A percentile compares a stretch with the other conserved stretches of the same genome.
Conservation (phyloP, 2,329 filamentous ascomycete species). For the Curvularia spicifera region DNA sequence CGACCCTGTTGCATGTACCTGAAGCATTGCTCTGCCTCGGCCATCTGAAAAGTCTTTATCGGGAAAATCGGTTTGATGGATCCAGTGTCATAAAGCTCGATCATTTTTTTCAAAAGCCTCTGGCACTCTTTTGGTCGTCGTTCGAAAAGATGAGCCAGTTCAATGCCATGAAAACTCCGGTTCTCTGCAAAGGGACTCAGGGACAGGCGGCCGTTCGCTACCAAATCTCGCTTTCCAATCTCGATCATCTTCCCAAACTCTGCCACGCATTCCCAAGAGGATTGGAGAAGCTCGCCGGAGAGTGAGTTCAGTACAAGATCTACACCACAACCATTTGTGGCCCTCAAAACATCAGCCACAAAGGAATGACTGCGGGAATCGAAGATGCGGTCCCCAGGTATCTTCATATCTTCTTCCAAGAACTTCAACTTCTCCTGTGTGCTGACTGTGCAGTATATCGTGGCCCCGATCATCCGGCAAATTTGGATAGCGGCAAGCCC, state of each 20-base stretch:
- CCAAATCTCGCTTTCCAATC: slow-evolving; percentile 27
- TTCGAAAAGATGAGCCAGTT: background rate
- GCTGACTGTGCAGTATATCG: slow-evolving; percentile 34
- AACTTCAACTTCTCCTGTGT: slow-evolving; percentile 25
- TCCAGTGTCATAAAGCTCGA: slow-evolving; percentile 6
- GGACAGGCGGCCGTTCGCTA: slow-evolving; percentile 9
- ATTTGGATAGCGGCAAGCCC: slow-evolving; percentile 31
- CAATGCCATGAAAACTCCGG: slow-evolving; percentile 2
- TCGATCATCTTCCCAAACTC: slow-evolving; percentile 29
- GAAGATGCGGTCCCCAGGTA: slow-evolving; percentile 45
- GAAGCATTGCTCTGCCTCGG: slow-evolving; percentile 13
- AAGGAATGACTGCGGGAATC: slow-evolving; percentile 24
- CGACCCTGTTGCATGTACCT: slow-evolving; percentile 3
- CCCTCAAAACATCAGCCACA: background rate
- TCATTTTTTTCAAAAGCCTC: too few species aligned
- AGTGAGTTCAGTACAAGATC: slow-evolving; percentile 44
- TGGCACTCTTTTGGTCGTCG: too few species aligned
- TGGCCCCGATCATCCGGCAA: slow-evolving; percentile 7
- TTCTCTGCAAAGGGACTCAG: slow-evolving; percentile 20
- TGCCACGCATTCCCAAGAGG: slow-evolving; percentile 52
- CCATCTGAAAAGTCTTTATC: slow-evolving; percentile 14
- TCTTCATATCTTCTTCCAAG: slow-evolving; percentile 22
- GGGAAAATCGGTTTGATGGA: slow-evolving; percentile 13
- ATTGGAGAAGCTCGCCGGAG: slow-evolving; percentile 35
- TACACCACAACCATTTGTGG: slow-evolving; percentile 35